phyloP scores from a whole-genome alignment of 176 grass and related monocot genomes.

The Saccharum officinarum region DNA sequence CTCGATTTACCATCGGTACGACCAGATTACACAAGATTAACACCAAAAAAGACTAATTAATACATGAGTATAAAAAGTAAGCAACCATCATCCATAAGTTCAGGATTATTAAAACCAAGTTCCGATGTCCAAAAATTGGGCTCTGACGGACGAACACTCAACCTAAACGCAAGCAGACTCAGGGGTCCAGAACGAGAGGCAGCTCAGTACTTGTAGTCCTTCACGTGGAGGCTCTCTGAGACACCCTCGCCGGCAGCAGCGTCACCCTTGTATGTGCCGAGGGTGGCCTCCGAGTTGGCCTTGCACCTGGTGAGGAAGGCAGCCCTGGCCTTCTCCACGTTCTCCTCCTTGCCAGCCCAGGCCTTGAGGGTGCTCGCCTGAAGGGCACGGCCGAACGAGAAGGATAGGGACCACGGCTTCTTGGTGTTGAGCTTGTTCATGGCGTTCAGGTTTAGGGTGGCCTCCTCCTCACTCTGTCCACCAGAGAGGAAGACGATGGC shows the following conservation, averaged over 20 bases:
- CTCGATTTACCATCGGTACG: constrained; percentile 1
- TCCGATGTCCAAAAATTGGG: constrained; percentile 16
- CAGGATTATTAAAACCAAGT: constrained; percentile 20
- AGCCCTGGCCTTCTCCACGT: constrained; percentile 62
- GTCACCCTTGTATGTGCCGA: constrained; percentile 85
- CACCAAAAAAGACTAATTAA: constrained; percentile 30
- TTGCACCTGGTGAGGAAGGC: constrained; percentile 82
- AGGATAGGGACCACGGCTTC: constrained; percentile 89
- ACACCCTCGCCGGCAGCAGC: constrained; percentile 56
- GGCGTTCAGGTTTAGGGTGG: constrained; percentile 76
- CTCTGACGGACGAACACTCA: constrained; percentile 30
- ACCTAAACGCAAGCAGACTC: not conserved
- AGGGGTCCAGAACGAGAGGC: constrained; percentile 9
- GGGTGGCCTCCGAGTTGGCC: constrained; percentile 88
- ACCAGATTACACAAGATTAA: not conserved
- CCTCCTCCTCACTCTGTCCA: constrained; percentile 93
- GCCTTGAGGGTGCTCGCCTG: constrained; percentile 93
- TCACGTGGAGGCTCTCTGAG: constrained; percentile 88
- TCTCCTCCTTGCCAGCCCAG: constrained; percentile 83
- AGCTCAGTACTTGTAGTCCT: constrained; percentile 91
- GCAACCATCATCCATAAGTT: constrained; percentile 20
- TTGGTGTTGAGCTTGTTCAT: constrained; percentile 94
- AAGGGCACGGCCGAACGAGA: constrained; percentile 86
- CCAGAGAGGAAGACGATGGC: constrained; percentile 94
- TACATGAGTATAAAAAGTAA: not conserved